Conservation (phyloP, 1,284 basidiomycete species). For the Agroathelia rolfsii region DNA sequence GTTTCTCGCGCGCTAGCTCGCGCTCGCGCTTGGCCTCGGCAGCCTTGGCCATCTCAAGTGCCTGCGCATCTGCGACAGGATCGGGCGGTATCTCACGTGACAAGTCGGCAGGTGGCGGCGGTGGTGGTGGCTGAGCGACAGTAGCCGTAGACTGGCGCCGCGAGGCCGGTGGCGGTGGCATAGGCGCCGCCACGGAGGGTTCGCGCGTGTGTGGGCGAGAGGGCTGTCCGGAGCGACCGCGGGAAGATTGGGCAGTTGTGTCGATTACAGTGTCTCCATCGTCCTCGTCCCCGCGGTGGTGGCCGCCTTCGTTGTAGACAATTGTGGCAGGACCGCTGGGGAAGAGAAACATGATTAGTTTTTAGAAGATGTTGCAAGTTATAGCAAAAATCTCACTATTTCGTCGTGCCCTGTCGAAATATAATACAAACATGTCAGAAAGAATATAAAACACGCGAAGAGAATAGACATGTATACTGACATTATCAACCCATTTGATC, state of each 20-base stretch:
- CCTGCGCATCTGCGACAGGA: constrained; percentile 8
- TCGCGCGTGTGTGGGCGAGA: background rate
- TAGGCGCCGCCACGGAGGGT: background rate
- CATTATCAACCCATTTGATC: constrained; percentile 73
- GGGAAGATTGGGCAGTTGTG: constrained; percentile 21
- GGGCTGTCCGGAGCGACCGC: constrained; percentile 7
- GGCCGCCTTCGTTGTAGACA: constrained; percentile 69
- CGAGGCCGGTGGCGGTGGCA: background rate
- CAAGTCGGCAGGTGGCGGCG: background rate
- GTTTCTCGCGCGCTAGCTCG: constrained; percentile 19
- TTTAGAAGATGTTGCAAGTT: constrained; percentile 1
- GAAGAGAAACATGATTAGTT: constrained; percentile 8
- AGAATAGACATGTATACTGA: constrained; percentile 24
- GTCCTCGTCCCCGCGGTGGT: constrained; percentile 62
- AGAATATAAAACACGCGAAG: constrained; percentile 4
- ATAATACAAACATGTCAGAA: constrained; percentile 4
- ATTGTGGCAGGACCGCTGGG: constrained; percentile 65
- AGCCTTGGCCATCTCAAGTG: constrained; percentile 5
- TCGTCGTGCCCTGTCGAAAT: constrained; percentile 38
- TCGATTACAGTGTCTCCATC: constrained; percentile 33
- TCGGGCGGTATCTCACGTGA: constrained; percentile 7
- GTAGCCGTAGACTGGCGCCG: constrained; percentile 1
- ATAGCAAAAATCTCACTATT: constrained; percentile 40
- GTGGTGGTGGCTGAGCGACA: background rate
- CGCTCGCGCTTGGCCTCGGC: constrained; percentile 14